Conservation (phyloP, 202 grass and related monocot species). For the Zoysia matrella region DNA sequence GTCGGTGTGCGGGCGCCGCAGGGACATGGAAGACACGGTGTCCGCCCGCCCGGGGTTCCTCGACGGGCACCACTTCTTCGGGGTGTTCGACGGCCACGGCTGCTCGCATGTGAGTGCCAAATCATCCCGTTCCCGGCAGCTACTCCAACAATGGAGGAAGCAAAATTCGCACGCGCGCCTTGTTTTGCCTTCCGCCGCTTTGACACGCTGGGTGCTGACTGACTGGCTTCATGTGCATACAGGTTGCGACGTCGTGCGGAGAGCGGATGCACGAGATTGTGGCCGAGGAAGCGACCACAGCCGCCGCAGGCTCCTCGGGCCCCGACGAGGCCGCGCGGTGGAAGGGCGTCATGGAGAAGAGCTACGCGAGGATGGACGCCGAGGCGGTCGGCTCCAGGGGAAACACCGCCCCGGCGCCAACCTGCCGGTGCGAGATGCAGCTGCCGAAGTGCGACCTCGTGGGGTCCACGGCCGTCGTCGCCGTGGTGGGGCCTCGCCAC, state of each 20-base stretch:
- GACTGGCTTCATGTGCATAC: constrained; percentile 16
- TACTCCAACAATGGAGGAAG: background rate
- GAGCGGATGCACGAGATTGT: constrained; percentile 62
- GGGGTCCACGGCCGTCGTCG: no score
- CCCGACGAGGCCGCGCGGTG: constrained; percentile 41
- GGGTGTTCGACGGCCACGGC: constrained; percentile 86
- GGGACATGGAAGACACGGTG: constrained; percentile 99
- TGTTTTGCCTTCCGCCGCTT: background rate
- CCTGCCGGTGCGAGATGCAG: no score
- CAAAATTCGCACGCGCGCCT: background rate
- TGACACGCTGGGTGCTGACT: background rate
- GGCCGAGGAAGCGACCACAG: constrained; percentile 53
- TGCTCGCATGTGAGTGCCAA: constrained; percentile 75
- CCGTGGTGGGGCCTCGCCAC: no score
- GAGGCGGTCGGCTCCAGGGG: constrained; percentile 44
- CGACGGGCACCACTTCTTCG: constrained; percentile 77
- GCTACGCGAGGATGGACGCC: constrained; percentile 83
- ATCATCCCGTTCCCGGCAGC: background rate
- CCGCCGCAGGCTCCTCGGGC: background rate
- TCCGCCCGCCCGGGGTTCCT: constrained; percentile 56
- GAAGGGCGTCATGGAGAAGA: constrained; percentile 63
- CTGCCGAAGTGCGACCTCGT: no score
- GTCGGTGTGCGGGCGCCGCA: constrained; percentile 78
- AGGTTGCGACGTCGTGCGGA: no score
- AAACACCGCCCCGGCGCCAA: background rate